Conservation (phyloP, 2,329 filamentous ascomycete genomes). For the Aspergillus novofumigatus region DNA sequence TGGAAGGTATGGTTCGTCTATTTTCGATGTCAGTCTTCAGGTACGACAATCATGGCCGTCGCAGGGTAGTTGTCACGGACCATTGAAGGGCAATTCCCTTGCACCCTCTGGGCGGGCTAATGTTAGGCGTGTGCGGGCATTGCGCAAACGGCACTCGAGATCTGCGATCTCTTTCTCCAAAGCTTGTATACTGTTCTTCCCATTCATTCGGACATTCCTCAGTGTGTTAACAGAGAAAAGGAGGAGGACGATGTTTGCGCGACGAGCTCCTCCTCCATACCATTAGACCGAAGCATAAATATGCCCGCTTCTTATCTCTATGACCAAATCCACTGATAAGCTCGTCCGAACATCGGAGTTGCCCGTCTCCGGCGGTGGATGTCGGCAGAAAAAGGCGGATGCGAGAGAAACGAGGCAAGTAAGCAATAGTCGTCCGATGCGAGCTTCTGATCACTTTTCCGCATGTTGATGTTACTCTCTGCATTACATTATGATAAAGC, state of each 20-base stretch:
- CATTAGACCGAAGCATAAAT: neutral
- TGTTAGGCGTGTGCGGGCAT: conserved; percentile 43
- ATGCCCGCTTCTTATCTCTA: conserved; percentile 9
- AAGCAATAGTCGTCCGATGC: neutral
- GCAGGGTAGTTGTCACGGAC: neutral
- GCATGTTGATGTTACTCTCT: neutral
- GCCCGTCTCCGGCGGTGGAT: conserved; percentile 9
- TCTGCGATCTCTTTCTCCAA: conserved; percentile 40
- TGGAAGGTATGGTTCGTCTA: conserved; percentile 8
- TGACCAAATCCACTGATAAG: conserved; percentile 2
- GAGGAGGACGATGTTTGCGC: conserved; percentile 1
- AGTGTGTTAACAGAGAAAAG: conserved; percentile 1
- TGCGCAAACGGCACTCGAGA: conserved; percentile 45
- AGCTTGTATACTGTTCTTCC: conserved; percentile 14
- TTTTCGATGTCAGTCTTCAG: neutral
- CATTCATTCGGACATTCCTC: conserved; percentile 18
- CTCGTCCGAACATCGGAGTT: neutral
- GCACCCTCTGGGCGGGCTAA: conserved; percentile 4
- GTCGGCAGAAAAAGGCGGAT: conserved; percentile 12
- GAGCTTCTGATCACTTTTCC: conserved; percentile 1
- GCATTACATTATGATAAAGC: conserved; percentile 15
- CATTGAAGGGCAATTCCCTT: conserved; percentile 2
- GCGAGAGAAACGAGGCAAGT: neutral
- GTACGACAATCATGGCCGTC: neutral
- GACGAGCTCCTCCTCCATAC: neutral